Evolutionary conservation across 1,139 yeast species (phyloP).

Genomic region (Scheffersomyces illinoinensis): DNA sequence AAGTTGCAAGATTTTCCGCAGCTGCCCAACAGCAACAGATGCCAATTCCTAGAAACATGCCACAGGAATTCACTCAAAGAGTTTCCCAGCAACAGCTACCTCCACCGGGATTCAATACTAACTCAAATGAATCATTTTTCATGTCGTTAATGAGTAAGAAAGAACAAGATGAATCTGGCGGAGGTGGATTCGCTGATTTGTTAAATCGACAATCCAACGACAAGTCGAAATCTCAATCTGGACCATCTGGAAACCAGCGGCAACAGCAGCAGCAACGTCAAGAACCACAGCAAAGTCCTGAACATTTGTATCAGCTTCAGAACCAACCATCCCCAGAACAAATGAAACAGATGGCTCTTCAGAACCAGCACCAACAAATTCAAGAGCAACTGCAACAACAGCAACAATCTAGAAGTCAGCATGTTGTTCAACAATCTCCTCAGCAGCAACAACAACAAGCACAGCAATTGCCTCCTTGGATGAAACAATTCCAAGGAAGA

Average conservation of each 20-base stretch:
- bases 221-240: constrained; percentile 10
- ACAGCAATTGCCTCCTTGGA: constrained; percentile 27
- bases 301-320: constrained; percentile 6
- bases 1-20: neutral
- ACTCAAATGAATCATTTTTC: constrained; percentile 51
- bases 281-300: constrained; percentile 8
- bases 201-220: constrained; percentile 5
- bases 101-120: constrained; percentile 2
- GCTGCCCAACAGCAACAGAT: neutral
- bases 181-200: constrained; percentile 4
- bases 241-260: constrained; percentile 7
- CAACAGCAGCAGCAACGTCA: constrained; percentile 6
- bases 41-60: neutral
- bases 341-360: constrained; percentile 13
- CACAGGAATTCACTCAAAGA: neutral
- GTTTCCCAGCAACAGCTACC: neutral
- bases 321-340: constrained; percentile 15
- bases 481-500: constrained; percentile 20
- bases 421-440: constrained; percentile 8
- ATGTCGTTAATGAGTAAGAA: constrained; percentile 51
- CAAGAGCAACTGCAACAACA: constrained; percentile 11
- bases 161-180: constrained; percentile 12
- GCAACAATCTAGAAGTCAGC: constrained; percentile 4
- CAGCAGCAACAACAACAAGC: constrained; percentile 5
- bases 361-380: constrained; percentile 13